Percentiles rank a stretch among this genome's conserved stretches.
These are phyloP conservation scores for Cystobasidiopsis lactophilus DNA, from an alignment of 768 basidiomycete genomes.

Conservation along the genomic window DNA sequence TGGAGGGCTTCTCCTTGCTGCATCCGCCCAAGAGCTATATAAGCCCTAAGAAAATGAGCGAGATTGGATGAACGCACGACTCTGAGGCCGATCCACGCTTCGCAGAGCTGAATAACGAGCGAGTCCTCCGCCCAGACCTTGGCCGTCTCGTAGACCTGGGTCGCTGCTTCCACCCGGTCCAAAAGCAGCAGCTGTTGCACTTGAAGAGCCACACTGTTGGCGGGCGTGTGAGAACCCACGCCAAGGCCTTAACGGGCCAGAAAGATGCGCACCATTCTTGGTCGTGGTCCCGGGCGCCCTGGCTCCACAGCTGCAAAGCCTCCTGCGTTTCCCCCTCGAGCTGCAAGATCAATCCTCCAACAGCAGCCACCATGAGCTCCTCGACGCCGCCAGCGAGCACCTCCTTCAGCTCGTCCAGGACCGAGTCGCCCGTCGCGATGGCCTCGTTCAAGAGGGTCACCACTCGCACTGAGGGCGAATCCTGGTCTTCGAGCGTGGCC, in stretches of 20 bases:
- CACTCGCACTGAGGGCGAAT: conserved; percentile 11
- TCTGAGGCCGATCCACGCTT: conserved; percentile 26
- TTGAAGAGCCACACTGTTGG: conserved; percentile 23
- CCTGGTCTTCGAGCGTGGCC: neutral
- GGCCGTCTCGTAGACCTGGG: conserved; percentile 23
- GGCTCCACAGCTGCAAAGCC: conserved; percentile 25
- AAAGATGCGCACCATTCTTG: conserved; percentile 24
- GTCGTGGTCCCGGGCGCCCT: conserved; percentile 23
- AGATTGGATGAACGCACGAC: neutral
- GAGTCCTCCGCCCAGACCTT: conserved; percentile 27
- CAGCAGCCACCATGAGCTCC: conserved; percentile 21
- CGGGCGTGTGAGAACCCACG: neutral
- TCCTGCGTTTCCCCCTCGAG: conserved; percentile 24
- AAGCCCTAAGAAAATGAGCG: neutral
- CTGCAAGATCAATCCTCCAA: conserved; percentile 21
- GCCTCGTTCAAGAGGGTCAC: conserved; percentile 22
- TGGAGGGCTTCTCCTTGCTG: conserved; percentile 15
- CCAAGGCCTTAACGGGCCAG: neutral
- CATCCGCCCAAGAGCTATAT: neutral
- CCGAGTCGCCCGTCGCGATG: conserved; percentile 15
- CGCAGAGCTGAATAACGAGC: conserved; percentile 25
- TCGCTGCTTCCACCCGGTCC: conserved; percentile 24
- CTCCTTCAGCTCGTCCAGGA: conserved; percentile 24
- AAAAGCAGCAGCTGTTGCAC: conserved; percentile 25
- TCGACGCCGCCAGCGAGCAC: conserved; percentile 21